Base-by-base conservation (phyloP, 768 basidiomycete genomes). In the Agaricus subrufescens region DNA sequence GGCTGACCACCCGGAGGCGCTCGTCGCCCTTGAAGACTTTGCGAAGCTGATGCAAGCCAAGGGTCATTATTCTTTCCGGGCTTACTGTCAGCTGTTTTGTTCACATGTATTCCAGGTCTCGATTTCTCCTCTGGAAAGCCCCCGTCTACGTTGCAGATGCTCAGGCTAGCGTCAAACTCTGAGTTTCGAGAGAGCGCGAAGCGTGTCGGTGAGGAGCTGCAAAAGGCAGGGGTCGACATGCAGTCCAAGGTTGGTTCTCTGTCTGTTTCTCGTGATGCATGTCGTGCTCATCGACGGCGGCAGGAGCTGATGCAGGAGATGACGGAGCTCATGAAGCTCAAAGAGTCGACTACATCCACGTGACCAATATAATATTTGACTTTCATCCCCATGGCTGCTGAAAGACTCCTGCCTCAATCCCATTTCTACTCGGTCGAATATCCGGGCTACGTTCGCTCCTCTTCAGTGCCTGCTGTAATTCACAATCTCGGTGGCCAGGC, bases 391-490 rank as follows among this genome's bases (percentile, higher is more conserved):
- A 57, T 47, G 43, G 49, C 75, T 37, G 66, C 69, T 29, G 76
- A 72, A 56, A 61, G 59, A 39, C 71, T 78, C 2, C 72, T 92
- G 1, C 82, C 86, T 23, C 73, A 79, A 34, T 73, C 76, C 4
- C 75, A 82, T 30, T 89, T 86, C 66, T 89, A 88, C 65, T 87
- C 91, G 4, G 75, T 96, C 58, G 94, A 97, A 69, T 96, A 94
- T 72, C 94, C 94, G 6, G 94, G 94, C 58, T 91, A 92, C 61
- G 85, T 97, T 52, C 71, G 77, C 12, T 70, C 76, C 3, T 66
- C 77, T 1, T 89, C 91, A 34, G 77, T 86, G 4, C 75, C 83
- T 0, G 61, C 75, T 15, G 91, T 87, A 1, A 68, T 94, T 44
- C 72, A 77, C 46, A 83, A 77, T 56, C 76, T 91, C 10, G 91